phyloP scores from a whole-genome alignment of 176 grass and related monocot genomes.

The Juncus inflexus region DNA sequence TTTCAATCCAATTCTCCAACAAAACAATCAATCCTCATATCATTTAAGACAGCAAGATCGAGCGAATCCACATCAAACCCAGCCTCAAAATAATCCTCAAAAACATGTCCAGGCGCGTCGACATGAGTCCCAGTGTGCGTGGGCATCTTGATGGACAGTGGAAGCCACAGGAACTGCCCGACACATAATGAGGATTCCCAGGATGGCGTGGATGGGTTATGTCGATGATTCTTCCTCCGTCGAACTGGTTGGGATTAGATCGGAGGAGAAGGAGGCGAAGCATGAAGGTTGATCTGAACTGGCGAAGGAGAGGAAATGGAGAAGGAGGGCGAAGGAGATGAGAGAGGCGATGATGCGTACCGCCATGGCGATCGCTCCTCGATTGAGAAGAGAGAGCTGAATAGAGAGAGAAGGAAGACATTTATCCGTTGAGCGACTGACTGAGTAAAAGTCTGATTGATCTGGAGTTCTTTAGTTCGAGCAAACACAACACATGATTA shows the following conservation, averaged over 20 bases:
- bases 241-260: slow-evolving; percentile 17
- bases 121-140: slow-evolving; percentile 67
- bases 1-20: too few species aligned
- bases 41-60: slow-evolving; percentile 56
- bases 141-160: slow-evolving; percentile 47
- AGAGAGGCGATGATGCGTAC: background rate
- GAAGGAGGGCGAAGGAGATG: slow-evolving; percentile 30
- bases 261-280: background rate
- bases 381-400: too few species aligned
- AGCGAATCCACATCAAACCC: slow-evolving; percentile 66
- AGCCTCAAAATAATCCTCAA: slow-evolving; percentile 59
- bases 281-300: slow-evolving; percentile 28
- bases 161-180: slow-evolving; percentile 53
- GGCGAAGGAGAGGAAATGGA: slow-evolving; percentile 7
- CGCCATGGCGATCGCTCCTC: background rate
- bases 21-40: slow-evolving; percentile 13
- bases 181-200: slow-evolving; percentile 51
- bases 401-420: too few species aligned
- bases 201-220: slow-evolving; percentile 72
- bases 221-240: slow-evolving; percentile 62
- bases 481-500: too few species aligned
- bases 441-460: too few species aligned
- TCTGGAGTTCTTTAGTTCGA: too few species aligned
- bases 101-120: slow-evolving; percentile 70
- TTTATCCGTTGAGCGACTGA: too few species aligned